A percentile compares a stretch with the other conserved stretches of the same genome.
Evolutionary conservation across 768 basidiomycete genomes (phyloP).

Genomic region (Pleurotus sapidus): DNA sequence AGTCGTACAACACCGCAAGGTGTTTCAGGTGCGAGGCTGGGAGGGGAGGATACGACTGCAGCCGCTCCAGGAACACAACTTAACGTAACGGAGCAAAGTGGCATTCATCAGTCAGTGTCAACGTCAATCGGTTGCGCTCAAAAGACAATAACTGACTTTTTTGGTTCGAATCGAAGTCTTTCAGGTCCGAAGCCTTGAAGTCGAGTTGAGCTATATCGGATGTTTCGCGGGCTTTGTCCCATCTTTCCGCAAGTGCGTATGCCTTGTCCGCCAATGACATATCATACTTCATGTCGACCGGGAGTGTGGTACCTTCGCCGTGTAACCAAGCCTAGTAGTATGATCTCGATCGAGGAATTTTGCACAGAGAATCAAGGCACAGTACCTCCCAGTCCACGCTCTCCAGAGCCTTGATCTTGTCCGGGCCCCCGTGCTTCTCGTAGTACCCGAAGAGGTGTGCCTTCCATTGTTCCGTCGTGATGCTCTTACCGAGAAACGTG

Average conservation of each 20-base stretch:
- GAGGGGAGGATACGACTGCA: conserved; percentile 61
- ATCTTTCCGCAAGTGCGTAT: conserved; percentile 67
- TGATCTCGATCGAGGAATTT: not conserved
- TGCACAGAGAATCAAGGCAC: conserved; percentile 1
- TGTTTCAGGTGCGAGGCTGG: conserved; percentile 56
- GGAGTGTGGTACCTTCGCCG: conserved; percentile 73
- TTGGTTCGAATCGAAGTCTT: conserved; percentile 70
- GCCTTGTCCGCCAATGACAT: conserved; percentile 65
- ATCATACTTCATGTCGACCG: conserved; percentile 76
- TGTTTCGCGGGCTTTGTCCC: conserved; percentile 61
- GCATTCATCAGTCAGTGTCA: conserved; percentile 2
- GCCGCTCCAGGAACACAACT: conserved; percentile 85
- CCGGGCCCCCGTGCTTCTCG: conserved; percentile 48
- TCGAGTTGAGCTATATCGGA: conserved; percentile 40
- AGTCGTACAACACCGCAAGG: conserved; percentile 53
- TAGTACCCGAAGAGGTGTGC: conserved; percentile 74
- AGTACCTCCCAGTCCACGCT: conserved; percentile 77
- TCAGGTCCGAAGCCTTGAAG: conserved; percentile 62
- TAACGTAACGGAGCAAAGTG: not conserved
- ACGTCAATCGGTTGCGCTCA: not conserved
- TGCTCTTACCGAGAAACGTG: conserved; percentile 79
- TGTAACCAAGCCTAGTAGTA: conserved; percentile 76
- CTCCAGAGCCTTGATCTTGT: conserved; percentile 65
- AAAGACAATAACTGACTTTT: conserved; percentile 46
- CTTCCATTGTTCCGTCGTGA: conserved; percentile 84